These are phyloP conservation scores for Pythium utonaiense DNA, from an alignment of 352 stramenopile species.

Conservation along the genomic window DNA sequence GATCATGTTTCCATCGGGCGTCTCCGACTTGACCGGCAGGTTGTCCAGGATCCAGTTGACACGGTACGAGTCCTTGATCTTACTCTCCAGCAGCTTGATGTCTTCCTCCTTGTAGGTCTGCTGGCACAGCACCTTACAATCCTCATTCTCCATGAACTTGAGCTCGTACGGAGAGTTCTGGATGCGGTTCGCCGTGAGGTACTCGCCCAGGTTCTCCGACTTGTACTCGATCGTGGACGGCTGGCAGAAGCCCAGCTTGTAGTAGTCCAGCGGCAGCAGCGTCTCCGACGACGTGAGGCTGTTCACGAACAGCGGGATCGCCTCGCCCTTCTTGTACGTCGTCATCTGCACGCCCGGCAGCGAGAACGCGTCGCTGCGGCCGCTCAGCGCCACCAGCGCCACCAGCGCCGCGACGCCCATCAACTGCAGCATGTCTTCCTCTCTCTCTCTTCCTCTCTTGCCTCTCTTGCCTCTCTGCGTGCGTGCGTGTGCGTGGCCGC, in stretches of 20 bases:
- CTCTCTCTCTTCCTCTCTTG: too few species aligned
- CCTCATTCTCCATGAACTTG: constrained; percentile 78
- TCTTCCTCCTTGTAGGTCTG: constrained; percentile 91
- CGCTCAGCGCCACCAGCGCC: constrained; percentile 18
- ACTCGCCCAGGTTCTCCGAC: constrained; percentile 98
- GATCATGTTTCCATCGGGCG: constrained; percentile 54
- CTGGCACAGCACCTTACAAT: constrained; percentile 72
- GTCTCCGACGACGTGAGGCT: constrained; percentile 94
- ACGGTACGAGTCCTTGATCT: constrained; percentile 96
- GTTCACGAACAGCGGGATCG: constrained; percentile 92
- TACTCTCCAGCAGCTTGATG: constrained; percentile 88
- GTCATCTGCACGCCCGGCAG: constrained; percentile 87
- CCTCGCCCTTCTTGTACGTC: constrained; percentile 82
- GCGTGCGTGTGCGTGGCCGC: neutral
- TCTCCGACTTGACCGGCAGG: constrained; percentile 87
- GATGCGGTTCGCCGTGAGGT: constrained; percentile 98
- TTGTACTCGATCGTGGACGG: constrained; percentile 93
- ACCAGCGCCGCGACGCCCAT: constrained; percentile 22
- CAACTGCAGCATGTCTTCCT: constrained; percentile 18
- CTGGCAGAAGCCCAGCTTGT: constrained; percentile 96
- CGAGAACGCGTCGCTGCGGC: constrained; percentile 45
- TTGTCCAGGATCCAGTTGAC: constrained; percentile 99
- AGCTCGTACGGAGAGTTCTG: constrained; percentile 98
- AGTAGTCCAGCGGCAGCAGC: constrained; percentile 97
- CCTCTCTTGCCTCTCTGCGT: too few species aligned